These are phyloP conservation scores for Mycena vulgaris DNA, from an alignment of 768 basidiomycete genomes.

Conservation along the genomic window DNA sequence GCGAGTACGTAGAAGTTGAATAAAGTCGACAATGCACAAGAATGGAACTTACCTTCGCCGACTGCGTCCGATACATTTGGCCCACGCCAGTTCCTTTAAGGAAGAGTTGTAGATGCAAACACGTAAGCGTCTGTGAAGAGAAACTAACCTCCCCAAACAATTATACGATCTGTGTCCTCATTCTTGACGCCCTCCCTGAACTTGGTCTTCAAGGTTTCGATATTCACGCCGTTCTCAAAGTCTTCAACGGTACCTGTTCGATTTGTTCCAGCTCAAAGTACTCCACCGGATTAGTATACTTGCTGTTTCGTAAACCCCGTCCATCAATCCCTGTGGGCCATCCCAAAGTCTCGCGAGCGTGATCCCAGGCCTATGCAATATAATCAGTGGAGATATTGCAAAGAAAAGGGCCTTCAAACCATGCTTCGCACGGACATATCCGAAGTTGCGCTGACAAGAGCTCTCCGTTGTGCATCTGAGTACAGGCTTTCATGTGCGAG, in stretches of 20 bases:
- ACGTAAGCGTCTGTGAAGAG: no score
- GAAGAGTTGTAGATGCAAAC: no score
- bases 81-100: slow-evolving; percentile 66
- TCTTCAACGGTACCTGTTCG: slow-evolving; percentile 71
- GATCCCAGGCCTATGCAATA: slow-evolving; percentile 65
- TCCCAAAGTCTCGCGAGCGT: slow-evolving; percentile 66
- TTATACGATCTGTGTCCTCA: slow-evolving; percentile 64
- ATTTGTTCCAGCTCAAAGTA: slow-evolving; percentile 43
- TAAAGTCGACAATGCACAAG: not conserved
- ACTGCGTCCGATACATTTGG: slow-evolving; percentile 60
- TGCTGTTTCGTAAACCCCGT: slow-evolving; percentile 69
- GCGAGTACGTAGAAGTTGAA: slow-evolving; percentile 1
- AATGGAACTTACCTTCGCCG: slow-evolving; percentile 53
- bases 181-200: slow-evolving; percentile 62
- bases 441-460: slow-evolving; percentile 64
- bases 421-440: slow-evolving; percentile 67
- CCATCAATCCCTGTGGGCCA: slow-evolving; percentile 79
- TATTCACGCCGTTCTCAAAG: slow-evolving; percentile 62
- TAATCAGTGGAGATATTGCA: not conserved
- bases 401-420: slow-evolving; percentile 31
- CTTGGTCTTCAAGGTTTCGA: slow-evolving; percentile 59
- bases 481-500: slow-evolving; percentile 78
- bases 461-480: slow-evolving; percentile 65
- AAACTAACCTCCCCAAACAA: slow-evolving; percentile 83
- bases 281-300: slow-evolving; percentile 38